Percentiles rank a stretch among this genome's conserved stretches.
These are phyloP conservation scores for Daldinia loculata DNA, from an alignment of 495 filamentous ascomycete species.

Conservation along the genomic window DNA sequence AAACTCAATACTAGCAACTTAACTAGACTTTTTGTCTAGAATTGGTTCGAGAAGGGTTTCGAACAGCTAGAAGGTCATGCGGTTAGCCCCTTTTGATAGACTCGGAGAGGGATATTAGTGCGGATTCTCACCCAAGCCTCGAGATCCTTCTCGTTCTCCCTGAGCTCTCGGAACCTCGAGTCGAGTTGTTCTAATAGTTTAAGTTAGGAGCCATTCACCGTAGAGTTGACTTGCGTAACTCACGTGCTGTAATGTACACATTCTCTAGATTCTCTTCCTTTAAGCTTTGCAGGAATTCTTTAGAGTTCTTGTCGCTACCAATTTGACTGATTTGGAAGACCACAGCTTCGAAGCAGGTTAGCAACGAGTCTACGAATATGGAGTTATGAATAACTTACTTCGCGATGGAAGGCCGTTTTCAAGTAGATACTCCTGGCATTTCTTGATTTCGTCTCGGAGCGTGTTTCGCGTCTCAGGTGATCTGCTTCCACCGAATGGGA, in stretches of 20 bases:
- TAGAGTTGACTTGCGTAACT: background rate
- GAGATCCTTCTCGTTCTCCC: conserved; percentile 30
- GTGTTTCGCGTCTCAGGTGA: conserved; percentile 21
- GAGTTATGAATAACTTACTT: conserved; percentile 3
- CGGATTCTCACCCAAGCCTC: conserved; percentile 29
- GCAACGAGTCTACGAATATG: background rate
- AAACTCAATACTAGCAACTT: background rate
- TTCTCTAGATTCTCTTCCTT: conserved; percentile 32
- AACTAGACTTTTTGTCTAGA: conserved; percentile 17
- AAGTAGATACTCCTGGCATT: conserved; percentile 26
- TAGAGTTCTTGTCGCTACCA: conserved; percentile 27
- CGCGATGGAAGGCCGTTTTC: conserved; percentile 28
- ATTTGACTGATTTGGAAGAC: conserved; percentile 40
- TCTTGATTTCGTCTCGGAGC: conserved; percentile 26
- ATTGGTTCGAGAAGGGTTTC: conserved; percentile 35
- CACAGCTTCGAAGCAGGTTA: conserved; percentile 24
- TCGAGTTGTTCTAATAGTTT: conserved; percentile 20
- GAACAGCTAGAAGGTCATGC: conserved; percentile 13
- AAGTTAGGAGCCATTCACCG: background rate
- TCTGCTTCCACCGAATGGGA: conserved; percentile 16
- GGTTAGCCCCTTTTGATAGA: conserved; percentile 10
- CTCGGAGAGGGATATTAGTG: background rate
- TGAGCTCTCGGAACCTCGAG: conserved; percentile 30
- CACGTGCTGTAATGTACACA: conserved; percentile 36
- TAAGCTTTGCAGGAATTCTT: conserved; percentile 30